Conservation (phyloP, 495 filamentous ascomycete species). For the Penicillium fimorum region DNA sequence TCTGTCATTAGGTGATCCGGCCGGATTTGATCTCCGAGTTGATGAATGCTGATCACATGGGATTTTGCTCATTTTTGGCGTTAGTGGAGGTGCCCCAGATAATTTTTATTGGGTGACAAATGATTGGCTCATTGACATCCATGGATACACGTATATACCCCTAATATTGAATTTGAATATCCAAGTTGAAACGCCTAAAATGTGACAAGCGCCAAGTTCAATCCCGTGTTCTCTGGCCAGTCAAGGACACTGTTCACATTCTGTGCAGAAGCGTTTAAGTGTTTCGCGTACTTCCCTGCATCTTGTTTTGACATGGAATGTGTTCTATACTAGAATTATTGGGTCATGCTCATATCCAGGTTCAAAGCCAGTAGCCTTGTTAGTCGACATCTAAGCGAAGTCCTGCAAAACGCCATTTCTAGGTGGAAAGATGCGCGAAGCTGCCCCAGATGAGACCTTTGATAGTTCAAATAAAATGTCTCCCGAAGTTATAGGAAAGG, state of each 20-base stretch:
- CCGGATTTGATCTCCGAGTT: not conserved
- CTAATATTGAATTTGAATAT: not conserved
- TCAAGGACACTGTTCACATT: not conserved
- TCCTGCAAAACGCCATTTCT: not conserved
- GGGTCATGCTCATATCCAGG: not conserved
- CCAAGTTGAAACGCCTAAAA: not conserved
- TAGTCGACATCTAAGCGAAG: not conserved
- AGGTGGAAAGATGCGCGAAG: not conserved
- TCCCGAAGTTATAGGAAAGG: not conserved
- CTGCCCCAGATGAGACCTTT: not conserved
- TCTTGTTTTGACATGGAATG: not conserved
- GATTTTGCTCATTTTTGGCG: not conserved
- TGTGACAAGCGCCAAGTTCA: not conserved
- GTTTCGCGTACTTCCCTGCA: not conserved
- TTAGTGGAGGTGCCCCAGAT: not conserved
- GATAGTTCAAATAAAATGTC: not conserved
- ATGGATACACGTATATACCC: not conserved
- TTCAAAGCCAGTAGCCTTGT: not conserved
- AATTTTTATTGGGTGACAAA: not conserved
- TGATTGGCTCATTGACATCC: not conserved
- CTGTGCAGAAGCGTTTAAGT: not conserved
- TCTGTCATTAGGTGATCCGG: conserved; percentile 36
- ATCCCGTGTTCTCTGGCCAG: not conserved
- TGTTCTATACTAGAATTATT: not conserved
- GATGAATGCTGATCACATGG: not conserved